Percentiles rank a stretch among this genome's conserved stretches.
phyloP scores from a whole-genome alignment of 1,139 yeast genomes.

The Kodamaea suecica region DNA sequence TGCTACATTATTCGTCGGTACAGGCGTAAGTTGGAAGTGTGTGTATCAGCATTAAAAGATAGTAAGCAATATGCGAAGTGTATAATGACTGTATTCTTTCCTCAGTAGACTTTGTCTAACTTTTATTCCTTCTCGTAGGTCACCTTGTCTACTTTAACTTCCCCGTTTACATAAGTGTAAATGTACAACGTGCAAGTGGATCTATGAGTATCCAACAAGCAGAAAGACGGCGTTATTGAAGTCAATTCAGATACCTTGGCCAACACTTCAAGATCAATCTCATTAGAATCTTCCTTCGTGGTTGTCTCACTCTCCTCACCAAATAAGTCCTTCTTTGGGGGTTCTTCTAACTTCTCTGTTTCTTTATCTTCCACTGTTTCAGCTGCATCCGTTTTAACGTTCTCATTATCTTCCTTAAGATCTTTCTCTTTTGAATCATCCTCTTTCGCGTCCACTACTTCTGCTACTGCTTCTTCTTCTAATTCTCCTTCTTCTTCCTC shows the following conservation, averaged over 20 bases:
- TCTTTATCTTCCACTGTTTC: constrained; percentile 7
- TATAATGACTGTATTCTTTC: no score
- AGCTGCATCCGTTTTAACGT: constrained; percentile 12
- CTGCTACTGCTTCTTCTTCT: constrained; percentile 20
- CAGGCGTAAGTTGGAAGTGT: constrained; percentile 29
- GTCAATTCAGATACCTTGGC: constrained; percentile 17
- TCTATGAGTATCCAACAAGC: constrained; percentile 80
- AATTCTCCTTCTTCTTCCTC: constrained; percentile 33
- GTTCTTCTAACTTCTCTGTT: constrained; percentile 1
- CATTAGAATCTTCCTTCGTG: constrained; percentile 16
- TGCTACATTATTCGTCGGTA: constrained; percentile 59
- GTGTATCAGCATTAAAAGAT: neutral
- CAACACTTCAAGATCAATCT: constrained; percentile 16
- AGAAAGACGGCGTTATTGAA: constrained; percentile 73
- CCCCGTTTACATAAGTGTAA: constrained; percentile 75
- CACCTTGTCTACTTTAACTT: constrained; percentile 89
- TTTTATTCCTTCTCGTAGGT: constrained; percentile 65
- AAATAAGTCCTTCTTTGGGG: constrained; percentile 6
- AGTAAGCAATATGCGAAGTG: no score
- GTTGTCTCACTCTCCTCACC: constrained; percentile 14
- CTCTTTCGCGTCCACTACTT: constrained; percentile 1
- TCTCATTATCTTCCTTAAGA: constrained; percentile 14
- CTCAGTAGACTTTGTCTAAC: no score
- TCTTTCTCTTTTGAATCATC: constrained; percentile 6
- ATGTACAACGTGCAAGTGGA: constrained; percentile 76